Base-by-base conservation (phyloP, 495 filamentous ascomycete genomes). In the Penicillium antarcticum region DNA sequence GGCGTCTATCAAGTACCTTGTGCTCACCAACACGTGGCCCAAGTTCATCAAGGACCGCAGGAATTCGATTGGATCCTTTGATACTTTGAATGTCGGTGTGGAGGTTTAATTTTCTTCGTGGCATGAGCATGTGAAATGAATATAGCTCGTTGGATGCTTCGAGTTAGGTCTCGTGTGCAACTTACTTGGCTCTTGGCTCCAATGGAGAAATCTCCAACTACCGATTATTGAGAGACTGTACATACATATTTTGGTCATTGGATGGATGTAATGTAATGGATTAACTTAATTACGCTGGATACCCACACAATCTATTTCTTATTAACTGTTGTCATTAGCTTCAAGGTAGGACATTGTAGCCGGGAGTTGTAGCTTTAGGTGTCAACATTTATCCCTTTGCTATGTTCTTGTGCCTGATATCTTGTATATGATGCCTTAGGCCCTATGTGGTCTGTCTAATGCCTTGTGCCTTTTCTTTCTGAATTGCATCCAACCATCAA, bases 11-110 rank as follows among this genome's bases (percentile, higher is more conserved):
- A 87, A 85, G 68, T 84, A 86, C 54, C 71, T 87, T 16, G 84
- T 88, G 2, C 74, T 85, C 49, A 84, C 80, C 5, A 87, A 87
- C 60, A 87, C 85, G 9, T 88, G 84, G 84, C 80, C 80, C 19
- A 85, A 84, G 64, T 86, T 83, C 36, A 75, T 86, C 37, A 42
- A 41, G 44, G 48, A 43, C 21, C 56, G 48, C 32, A 41, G 61
- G 9, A 40, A 23, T 31, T 67, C 64, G 37, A 37, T 51, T 4
- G 45, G 35, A 23, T 71, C 57, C 14, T 44, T 63, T 13, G 45
- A 48, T 16, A 38, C 38, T 18, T 40, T 60, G 2, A 42, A 42
- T 39, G 21, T 9, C 24, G 32, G 38, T 23, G 38, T 42, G 40
- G 54, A 56, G 17, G 33, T 53, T 47, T 45, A 52, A 42, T n/a